phyloP scores from a whole-genome alignment of 331 rosid genomes.

The Acacia concinna region DNA sequence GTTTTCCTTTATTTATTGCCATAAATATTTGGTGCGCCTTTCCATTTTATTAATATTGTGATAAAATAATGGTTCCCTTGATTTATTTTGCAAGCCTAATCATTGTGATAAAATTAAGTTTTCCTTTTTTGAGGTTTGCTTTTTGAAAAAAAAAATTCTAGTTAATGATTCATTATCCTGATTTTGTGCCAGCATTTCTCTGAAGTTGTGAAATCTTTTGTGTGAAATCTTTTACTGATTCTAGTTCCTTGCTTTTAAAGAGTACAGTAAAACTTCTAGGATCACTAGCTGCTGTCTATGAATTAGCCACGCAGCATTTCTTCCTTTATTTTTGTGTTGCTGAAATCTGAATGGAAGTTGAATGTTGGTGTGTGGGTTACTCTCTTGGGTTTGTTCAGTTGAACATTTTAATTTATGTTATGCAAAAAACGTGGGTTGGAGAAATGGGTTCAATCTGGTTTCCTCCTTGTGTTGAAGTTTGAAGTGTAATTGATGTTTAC shows the following conservation, averaged over 20 bases:
- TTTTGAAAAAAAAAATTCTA: neutral
- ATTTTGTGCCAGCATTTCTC: neutral
- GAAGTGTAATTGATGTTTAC: neutral
- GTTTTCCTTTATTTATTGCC: neutral
- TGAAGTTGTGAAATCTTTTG: neutral
- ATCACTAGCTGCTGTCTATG: neutral
- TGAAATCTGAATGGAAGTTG: neutral
- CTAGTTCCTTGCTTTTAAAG: neutral
- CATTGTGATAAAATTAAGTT: no score
- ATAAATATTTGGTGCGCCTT: neutral
- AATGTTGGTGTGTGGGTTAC: constrained; percentile 4
- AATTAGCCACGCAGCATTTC: constrained; percentile 2
- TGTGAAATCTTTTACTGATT: no score
- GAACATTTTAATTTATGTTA: neutral
- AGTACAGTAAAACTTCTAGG: neutral
- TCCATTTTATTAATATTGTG: neutral
- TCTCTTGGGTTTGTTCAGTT: constrained; percentile 1
- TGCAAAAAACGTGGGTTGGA: neutral
- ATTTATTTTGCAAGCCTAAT: constrained; percentile 4
- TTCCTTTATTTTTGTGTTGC: neutral
- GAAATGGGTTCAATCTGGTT: neutral
- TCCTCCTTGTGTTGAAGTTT: neutral
- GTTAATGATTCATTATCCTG: constrained; percentile 1
- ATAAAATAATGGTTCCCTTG: neutral
- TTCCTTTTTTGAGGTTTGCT: neutral